Percentiles rank a stretch among this genome's conserved stretches.
phyloP scores from a whole-genome alignment of 2,329 filamentous ascomycete species.

The Fusarium sp. region DNA sequence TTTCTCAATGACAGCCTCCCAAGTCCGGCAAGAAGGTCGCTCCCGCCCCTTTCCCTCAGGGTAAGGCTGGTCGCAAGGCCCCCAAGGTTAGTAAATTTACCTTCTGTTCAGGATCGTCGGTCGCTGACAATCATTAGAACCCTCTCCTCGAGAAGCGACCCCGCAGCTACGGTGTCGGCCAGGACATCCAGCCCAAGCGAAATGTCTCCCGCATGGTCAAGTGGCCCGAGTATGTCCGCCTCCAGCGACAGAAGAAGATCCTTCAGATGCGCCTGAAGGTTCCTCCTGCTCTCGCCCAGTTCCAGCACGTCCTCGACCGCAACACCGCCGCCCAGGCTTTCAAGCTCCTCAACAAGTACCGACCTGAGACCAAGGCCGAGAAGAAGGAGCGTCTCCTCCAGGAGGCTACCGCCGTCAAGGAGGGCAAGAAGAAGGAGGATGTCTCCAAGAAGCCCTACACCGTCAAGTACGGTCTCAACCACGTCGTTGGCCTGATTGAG shows the following conservation, averaged over 20 bases:
- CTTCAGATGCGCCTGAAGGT: slow-evolving; percentile 99
- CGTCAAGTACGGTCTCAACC: slow-evolving; percentile 99
- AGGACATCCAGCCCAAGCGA: slow-evolving; percentile 96
- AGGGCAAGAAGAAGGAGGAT: slow-evolving; percentile 99
- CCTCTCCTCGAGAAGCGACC: slow-evolving; percentile 98
- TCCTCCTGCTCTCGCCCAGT: slow-evolving; percentile 95
- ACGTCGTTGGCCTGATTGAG: slow-evolving; percentile 96
- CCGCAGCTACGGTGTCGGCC: slow-evolving; percentile 98
- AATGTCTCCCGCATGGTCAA: slow-evolving; percentile 99
- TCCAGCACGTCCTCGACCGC: slow-evolving; percentile 96
- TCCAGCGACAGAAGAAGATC: slow-evolving; percentile 95
- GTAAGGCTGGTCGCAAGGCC: slow-evolving; percentile 95
- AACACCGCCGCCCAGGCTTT: slow-evolving; percentile 97
- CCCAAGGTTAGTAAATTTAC: slow-evolving; percentile 81
- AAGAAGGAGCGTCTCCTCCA: slow-evolving; percentile 99
- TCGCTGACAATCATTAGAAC: slow-evolving; percentile 71
- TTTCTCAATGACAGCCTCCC: slow-evolving; percentile 99
- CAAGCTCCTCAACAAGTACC: slow-evolving; percentile 99
- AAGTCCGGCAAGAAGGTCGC: slow-evolving; percentile 99
- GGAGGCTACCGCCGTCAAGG: slow-evolving; percentile 96
- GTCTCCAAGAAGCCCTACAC: slow-evolving; percentile 99
- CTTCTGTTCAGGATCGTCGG: neutral
- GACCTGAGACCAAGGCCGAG: slow-evolving; percentile 97
- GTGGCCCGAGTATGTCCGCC: slow-evolving; percentile 99
- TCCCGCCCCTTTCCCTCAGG: slow-evolving; percentile 94